Percentiles rank a stretch among this genome's conserved stretches.
Evolutionary conservation across 192 early-diverging fungal genomes (phyloP).

Genomic region (Phycomyces nitens): DNA sequence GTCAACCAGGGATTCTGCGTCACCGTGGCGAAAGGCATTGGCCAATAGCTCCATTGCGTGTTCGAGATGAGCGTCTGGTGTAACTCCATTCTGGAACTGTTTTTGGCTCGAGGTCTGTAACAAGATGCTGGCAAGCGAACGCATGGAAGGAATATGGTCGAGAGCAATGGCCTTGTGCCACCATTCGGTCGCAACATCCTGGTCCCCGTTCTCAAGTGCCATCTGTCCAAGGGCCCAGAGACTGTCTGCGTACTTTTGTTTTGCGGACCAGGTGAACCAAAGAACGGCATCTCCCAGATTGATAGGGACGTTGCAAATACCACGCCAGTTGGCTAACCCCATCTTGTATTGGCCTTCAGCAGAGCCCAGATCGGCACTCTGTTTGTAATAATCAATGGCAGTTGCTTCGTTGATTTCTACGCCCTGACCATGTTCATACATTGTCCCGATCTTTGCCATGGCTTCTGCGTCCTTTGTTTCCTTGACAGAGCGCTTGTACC

Average conservation of each 20-base stretch:
- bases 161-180: conserved; percentile 21
- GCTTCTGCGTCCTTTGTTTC: conserved; percentile 20
- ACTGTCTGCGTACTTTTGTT: conserved; percentile 20
- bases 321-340: conserved; percentile 27
- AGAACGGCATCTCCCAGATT: conserved; percentile 26
- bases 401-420: background rate
- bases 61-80: too few relatives aligned
- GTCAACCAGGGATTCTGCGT: conserved; percentile 22
- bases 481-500: conserved; percentile 30
- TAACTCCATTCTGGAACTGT: background rate
- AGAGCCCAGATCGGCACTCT: conserved; percentile 7
- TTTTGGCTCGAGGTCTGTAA: background rate
- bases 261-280: conserved; percentile 29
- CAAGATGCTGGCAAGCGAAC: conserved; percentile 14
- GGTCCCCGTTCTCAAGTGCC: conserved; percentile 30
- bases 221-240: conserved; percentile 32
- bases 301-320: conserved; percentile 8
- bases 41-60: conserved; percentile 15
- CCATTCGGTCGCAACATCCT: conserved; percentile 30
- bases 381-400: conserved; percentile 12
- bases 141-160: conserved; percentile 18
- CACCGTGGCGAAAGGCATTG: conserved; percentile 12
- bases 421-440: conserved; percentile 14
- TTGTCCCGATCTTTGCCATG: conserved; percentile 17
- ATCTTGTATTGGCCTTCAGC: conserved; percentile 17